A percentile compares a stretch with the other conserved stretches of the same genome.
These are phyloP conservation scores for Trichoderma parareesei DNA, from an alignment of 495 filamentous ascomycete genomes.

Conservation along the genomic window DNA sequence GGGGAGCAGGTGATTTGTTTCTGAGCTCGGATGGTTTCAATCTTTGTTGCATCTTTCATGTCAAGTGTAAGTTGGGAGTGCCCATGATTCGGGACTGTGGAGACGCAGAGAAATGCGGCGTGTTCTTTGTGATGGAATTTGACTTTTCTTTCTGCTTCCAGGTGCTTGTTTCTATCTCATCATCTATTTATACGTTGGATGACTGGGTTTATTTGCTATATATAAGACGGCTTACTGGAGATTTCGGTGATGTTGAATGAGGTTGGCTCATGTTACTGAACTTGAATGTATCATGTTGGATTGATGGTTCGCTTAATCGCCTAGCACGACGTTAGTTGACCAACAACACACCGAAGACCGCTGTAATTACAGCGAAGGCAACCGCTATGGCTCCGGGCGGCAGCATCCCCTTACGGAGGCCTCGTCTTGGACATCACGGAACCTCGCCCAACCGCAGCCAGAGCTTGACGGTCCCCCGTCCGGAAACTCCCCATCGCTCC, in stretches of 20 bases:
- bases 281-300: too few species aligned
- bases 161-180: background rate
- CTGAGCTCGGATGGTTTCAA: too few species aligned
- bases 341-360: background rate
- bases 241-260: background rate
- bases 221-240: background rate
- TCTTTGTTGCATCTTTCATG: background rate
- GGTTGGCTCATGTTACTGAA: background rate
- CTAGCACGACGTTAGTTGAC: too few species aligned
- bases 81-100: background rate
- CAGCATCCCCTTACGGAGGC: background rate
- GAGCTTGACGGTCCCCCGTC: background rate
- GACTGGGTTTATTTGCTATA: too few species aligned
- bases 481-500: background rate
- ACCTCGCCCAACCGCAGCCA: background rate
- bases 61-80: background rate
- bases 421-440: background rate
- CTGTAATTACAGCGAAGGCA: constrained; percentile 2
- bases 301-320: background rate
- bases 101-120: background rate
- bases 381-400: constrained; percentile 1
- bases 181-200: background rate
- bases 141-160: background rate
- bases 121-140: background rate
- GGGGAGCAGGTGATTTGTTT: background rate